Percentiles rank a stretch among this genome's conserved stretches.
Conservation (phyloP, 768 basidiomycete species). For the Termitomyces eurrhizus region DNA sequence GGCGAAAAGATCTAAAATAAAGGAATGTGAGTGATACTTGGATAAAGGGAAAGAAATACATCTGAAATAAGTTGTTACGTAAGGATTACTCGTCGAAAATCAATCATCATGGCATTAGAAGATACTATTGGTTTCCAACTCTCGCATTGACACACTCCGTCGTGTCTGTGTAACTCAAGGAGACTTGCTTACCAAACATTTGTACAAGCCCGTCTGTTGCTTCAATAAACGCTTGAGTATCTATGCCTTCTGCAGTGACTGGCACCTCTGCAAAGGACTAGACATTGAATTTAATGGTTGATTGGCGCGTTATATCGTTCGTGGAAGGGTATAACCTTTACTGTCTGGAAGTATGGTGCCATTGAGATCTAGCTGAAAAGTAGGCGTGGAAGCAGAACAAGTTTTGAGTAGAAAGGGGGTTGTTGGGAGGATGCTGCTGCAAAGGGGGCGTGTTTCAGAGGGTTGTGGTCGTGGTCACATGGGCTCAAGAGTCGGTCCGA, state of each 20-base stretch:
- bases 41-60: neutral
- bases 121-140: slow-evolving; percentile 1
- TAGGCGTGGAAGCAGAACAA: too few species aligned
- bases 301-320: neutral
- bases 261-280: slow-evolving; percentile 89
- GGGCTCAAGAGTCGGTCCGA: too few species aligned
- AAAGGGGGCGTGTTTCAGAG: too few species aligned
- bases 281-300: neutral
- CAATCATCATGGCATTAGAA: neutral
- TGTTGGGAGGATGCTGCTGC: too few species aligned
- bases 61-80: neutral
- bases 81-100: neutral
- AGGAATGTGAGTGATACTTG: neutral
- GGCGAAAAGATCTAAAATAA: slow-evolving; percentile 56
- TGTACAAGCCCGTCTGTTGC: slow-evolving; percentile 83
- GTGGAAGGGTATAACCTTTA: slow-evolving; percentile 43
- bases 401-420: neutral
- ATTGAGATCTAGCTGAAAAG: slow-evolving; percentile 12
- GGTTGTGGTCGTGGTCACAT: too few species aligned
- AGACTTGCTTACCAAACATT: slow-evolving; percentile 56
- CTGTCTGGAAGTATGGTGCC: slow-evolving; percentile 65
- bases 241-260: slow-evolving; percentile 70
- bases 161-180: slow-evolving; percentile 1
- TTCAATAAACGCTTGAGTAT: slow-evolving; percentile 76
- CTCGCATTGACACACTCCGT: slow-evolving; percentile 9